These are phyloP conservation scores for Alternaria sp. DNA, from an alignment of 2,329 filamentous ascomycete genomes.

Conservation along the genomic window DNA sequence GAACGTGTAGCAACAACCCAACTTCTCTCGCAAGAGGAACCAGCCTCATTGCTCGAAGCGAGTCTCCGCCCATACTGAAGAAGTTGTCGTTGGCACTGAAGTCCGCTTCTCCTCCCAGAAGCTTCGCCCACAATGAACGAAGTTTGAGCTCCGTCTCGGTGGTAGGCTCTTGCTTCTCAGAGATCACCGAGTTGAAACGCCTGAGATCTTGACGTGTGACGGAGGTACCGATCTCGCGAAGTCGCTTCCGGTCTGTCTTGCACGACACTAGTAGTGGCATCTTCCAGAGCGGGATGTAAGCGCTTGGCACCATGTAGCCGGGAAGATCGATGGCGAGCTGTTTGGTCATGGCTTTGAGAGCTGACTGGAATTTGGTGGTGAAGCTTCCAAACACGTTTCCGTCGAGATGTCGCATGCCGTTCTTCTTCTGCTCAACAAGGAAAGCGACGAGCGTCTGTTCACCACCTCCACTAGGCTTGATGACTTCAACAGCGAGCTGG, in stretches of 20 bases:
- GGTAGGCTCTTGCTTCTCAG: conserved; percentile 53
- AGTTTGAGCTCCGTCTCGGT: conserved; percentile 42
- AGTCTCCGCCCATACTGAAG: conserved; percentile 58
- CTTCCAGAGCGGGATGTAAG: conserved; percentile 45
- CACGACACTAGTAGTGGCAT: conserved; percentile 45
- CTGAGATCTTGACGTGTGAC: conserved; percentile 42
- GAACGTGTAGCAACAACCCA: conserved; percentile 59
- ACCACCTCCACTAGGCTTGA: conserved; percentile 46
- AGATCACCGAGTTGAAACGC: conserved; percentile 37
- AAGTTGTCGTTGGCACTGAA: conserved; percentile 50
- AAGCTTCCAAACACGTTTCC: conserved; percentile 41
- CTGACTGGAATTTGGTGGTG: conserved; percentile 37
- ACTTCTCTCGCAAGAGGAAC: conserved; percentile 60
- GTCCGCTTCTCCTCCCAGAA: conserved; percentile 41
- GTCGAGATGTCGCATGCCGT: conserved; percentile 37
- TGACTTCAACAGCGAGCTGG: conserved; percentile 58
- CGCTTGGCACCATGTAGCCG: conserved; percentile 45
- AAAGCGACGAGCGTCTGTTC: conserved; percentile 45
- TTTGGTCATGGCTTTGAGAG: conserved; percentile 37
- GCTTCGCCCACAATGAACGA: conserved; percentile 38
- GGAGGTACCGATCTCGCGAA: conserved; percentile 41
- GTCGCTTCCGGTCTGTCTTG: conserved; percentile 45
- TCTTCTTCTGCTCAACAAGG: conserved; percentile 39
- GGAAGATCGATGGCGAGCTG: conserved; percentile 39
- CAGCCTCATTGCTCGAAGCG: conserved; percentile 61